Base-by-base conservation (phyloP, 169 alveolate genomes). In the Plasmodium cynomolgi region DNA sequence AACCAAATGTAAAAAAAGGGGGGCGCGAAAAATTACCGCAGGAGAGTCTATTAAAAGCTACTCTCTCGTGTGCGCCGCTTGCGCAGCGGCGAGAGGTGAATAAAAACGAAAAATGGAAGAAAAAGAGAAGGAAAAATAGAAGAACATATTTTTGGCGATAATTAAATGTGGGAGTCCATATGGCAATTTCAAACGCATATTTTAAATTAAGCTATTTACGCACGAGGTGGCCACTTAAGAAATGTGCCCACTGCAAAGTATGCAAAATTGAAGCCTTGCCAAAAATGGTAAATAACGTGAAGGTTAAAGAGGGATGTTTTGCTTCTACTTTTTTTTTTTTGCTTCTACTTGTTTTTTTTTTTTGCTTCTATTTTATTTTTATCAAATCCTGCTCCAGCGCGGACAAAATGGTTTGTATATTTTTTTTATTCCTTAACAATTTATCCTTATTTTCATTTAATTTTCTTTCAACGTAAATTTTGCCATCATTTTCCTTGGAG, bases 361-460 rank as follows among this genome's bases (percentile, higher is more conserved):
- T 26, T 77, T 15, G 29, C 73, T 62, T 62, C 33, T 81, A 79
- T 80, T 88, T 88, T 29, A 23, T 34, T 79, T 58, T 80, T 62
- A 47, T 37, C 41, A 88, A 88, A 79, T 88, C 94, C 17, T 88
- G 29, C 68, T 88, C 94, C 33, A 88, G 20, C 1, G 54, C 34
- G 71, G 58, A 79, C 81, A 88, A 81, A 88, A 88, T 75, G 58
- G 81, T 29, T 11, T 88, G 75, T 58, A 88, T 81, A 20, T 33
- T 26, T 62, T 79, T 88, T 50, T 80, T 58, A 88, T 88, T 88
- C 72, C 44, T 68, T 81, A 88, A 79, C 81, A 88, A 39, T 80
- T 80, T 88, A 39, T 88, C 81, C 83, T 88, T 88, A 81, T 88
- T 88, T 11, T 88, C 90, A 88, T 80, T 88, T 88, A 88, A 80